Evolutionary conservation across 179 eudicot species (phyloP).

Genomic region (Beta macrorhiza): DNA sequence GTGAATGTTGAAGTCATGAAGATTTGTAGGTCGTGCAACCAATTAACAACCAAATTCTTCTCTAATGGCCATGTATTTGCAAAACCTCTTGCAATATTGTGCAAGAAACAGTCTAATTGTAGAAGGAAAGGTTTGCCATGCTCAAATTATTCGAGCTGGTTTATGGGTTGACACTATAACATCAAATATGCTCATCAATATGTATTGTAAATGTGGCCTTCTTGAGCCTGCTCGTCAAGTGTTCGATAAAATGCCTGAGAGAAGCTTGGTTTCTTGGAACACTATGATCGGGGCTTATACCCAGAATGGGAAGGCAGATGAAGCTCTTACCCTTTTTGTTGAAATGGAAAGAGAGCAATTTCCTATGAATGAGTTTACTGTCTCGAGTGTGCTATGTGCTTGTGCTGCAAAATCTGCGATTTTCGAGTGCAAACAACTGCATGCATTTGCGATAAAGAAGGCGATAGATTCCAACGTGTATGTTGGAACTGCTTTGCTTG

Average conservation of each 20-base stretch:
- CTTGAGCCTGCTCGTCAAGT: conserved; percentile 46
- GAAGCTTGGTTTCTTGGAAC: conserved; percentile 72
- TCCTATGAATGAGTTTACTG: conserved; percentile 51
- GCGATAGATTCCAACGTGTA: conserved; percentile 46
- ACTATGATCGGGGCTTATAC: conserved; percentile 66
- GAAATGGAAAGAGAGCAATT: conserved; percentile 50
- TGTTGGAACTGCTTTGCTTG: conserved; percentile 75
- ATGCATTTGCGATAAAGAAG: conserved; percentile 52
- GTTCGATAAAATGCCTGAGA: conserved; percentile 63
- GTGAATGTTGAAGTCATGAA: too few species aligned
- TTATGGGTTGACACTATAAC: conserved; percentile 41
- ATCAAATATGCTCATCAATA: conserved; percentile 60
- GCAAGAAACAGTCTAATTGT: conserved; percentile 38
- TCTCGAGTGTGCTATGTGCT: conserved; percentile 69
- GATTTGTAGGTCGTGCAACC: too few species aligned
- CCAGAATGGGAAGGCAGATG: conserved; percentile 39
- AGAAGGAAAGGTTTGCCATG: conserved; percentile 62
- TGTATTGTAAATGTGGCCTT: conserved; percentile 66
- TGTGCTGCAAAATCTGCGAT: conserved; percentile 60
- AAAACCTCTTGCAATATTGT: conserved; percentile 50
- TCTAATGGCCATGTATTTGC: conserved; percentile 32
- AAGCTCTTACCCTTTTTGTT: conserved; percentile 49
- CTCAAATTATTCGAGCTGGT: conserved; percentile 44
- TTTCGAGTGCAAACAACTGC: conserved; percentile 61
- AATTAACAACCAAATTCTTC: not conserved